Evolutionary conservation across 2,329 filamentous ascomycete species (phyloP).

Genomic region (Ceratocystiopsis brevicomis): DNA sequence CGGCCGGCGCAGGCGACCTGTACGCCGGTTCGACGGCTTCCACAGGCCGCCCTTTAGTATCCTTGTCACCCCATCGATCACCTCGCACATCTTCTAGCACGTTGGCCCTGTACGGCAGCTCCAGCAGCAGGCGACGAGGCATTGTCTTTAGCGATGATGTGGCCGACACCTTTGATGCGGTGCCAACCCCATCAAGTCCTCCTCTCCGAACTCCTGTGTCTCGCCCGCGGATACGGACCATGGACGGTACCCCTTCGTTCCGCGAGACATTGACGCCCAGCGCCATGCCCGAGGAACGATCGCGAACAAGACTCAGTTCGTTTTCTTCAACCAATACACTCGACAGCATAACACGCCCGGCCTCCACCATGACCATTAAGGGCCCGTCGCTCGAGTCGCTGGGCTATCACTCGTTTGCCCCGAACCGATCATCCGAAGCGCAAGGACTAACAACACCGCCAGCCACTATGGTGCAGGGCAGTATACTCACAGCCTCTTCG

Average conservation of each 20-base stretch:
- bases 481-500: slow-evolving; percentile 2
- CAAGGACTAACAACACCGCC: slow-evolving; percentile 5
- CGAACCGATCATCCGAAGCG: slow-evolving; percentile 17
- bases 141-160: slow-evolving; percentile 41
- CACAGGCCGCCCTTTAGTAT: slow-evolving; percentile 15
- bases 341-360: slow-evolving; percentile 21
- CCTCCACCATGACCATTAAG: slow-evolving; percentile 22
- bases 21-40: slow-evolving; percentile 4
- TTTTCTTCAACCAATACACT: slow-evolving; percentile 44
- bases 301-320: slow-evolving; percentile 36
- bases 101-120: slow-evolving; percentile 11
- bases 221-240: slow-evolving; percentile 37
- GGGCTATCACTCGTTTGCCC: slow-evolving; percentile 20
- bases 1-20: slow-evolving; percentile 9
- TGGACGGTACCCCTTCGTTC: slow-evolving; percentile 29
- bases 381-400: slow-evolving; percentile 24
- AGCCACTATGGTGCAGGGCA: background rate
- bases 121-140: slow-evolving; percentile 24
- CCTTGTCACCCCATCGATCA: slow-evolving; percentile 25
- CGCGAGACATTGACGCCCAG: slow-evolving; percentile 17
- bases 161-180: slow-evolving; percentile 26
- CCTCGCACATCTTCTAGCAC: slow-evolving; percentile 26
- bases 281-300: too few species aligned
- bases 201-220: slow-evolving; percentile 20
- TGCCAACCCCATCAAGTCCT: slow-evolving; percentile 15